Evolutionary conservation across 495 filamentous ascomycete genomes (phyloP).

Genomic region (Trypethelium eluteriae): DNA sequence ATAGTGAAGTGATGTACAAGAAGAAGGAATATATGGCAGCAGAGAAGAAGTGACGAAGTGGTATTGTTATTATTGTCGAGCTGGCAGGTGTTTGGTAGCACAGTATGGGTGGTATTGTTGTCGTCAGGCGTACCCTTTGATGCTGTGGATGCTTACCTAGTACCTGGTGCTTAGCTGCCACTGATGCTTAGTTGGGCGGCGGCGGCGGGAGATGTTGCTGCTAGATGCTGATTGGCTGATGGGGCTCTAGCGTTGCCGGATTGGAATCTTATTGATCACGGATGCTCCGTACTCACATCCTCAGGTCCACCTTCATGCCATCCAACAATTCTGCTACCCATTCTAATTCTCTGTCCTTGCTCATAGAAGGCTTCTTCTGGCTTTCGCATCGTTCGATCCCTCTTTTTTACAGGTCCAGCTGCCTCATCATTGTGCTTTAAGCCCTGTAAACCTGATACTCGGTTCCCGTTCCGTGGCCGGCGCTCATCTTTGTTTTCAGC

Average conservation of each 20-base stretch:
- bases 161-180: not conserved
- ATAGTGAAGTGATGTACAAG: slow-evolving; percentile 10
- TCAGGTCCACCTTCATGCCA: not conserved
- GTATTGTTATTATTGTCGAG: not conserved
- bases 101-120: too few species aligned
- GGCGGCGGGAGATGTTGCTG: not conserved
- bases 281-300: not conserved
- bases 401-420: not conserved
- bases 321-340: not conserved
- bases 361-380: not conserved
- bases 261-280: not conserved
- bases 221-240: slow-evolving; percentile 8
- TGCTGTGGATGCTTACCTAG: not conserved
- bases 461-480: slow-evolving; percentile 1
- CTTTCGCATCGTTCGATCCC: not conserved
- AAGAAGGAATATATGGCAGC: not conserved
- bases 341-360: not conserved
- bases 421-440: not conserved
- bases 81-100: too few species aligned
- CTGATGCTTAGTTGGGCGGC: not conserved
- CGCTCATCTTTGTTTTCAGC: slow-evolving; percentile 13
- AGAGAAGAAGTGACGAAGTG: not conserved
- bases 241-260: not conserved
- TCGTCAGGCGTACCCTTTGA: not conserved
- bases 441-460: not conserved